Evolutionary conservation across 495 filamentous ascomycete genomes (phyloP).

Genomic region (Aspergillus indologenus): DNA sequence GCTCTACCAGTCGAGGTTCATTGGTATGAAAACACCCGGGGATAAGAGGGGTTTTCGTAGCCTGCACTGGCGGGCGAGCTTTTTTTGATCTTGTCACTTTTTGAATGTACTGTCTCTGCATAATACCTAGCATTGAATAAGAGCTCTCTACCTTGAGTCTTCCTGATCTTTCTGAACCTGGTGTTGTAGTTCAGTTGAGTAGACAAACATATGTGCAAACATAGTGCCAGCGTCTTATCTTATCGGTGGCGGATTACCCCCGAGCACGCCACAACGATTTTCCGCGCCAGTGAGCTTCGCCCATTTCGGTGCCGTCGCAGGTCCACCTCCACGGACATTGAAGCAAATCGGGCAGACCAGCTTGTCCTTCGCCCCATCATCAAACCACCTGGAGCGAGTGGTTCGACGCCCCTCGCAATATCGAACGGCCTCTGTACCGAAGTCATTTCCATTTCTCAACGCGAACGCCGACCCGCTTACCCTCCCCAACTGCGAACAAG

Average conservation of each 20-base stretch:
- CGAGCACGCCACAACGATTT: slow-evolving; percentile 39
- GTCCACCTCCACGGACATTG: neutral
- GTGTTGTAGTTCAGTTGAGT: no score
- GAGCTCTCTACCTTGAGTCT: no score
- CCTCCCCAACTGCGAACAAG: neutral
- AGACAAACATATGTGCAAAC: no score
- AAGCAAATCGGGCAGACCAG: slow-evolving; percentile 1
- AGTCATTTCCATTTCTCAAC: neutral
- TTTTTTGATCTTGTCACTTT: neutral
- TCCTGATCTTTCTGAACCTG: no score
- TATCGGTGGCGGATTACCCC: slow-evolving; percentile 39
- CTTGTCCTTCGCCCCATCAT: slow-evolving; percentile 15
- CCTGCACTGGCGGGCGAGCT: no score
- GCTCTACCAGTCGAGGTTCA: no score
- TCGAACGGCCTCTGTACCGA: neutral
- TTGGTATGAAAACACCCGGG: no score
- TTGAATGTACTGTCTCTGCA: no score
- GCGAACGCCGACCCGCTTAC: neutral
- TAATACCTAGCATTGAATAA: no score
- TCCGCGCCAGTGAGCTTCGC: slow-evolving; percentile 34
- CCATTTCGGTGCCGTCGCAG: neutral
- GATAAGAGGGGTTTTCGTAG: neutral
- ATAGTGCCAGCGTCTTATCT: slow-evolving; percentile 29
- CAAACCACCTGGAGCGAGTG: neutral
- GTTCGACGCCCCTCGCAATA: neutral